Conservation (phyloP, 1,139 yeast genomes). For the Eremothecium cymbalariae region DNA sequence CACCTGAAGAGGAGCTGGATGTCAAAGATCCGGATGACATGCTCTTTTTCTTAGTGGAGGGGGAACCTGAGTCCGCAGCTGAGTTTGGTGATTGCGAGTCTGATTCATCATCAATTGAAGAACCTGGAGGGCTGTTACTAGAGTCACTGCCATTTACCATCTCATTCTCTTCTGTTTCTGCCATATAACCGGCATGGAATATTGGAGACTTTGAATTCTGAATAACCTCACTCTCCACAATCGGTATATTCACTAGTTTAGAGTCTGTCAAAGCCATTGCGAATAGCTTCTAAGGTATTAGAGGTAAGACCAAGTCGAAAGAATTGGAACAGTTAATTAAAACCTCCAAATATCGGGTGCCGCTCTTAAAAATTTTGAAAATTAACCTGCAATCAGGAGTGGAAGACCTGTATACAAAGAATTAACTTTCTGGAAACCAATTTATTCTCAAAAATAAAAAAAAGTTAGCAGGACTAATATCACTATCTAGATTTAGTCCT, state of each 20-base stretch:
- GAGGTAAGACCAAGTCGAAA: conserved; percentile 5
- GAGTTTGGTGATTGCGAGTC: conserved; percentile 11
- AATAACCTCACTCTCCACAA: conserved; percentile 26
- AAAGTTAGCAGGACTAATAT: no score
- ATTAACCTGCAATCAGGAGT: no score
- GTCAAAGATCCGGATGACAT: conserved; percentile 7
- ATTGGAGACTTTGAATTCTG: conserved; percentile 29
- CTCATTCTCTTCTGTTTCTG: conserved; percentile 5
- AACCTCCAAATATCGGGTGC: conserved; percentile 25
- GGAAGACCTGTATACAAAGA: no score
- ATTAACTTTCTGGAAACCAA: no score
- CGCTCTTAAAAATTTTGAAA: no score
- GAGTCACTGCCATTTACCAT: conserved; percentile 7
- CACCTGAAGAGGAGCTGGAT: conserved; percentile 19
- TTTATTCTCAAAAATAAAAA: no score
- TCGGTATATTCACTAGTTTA: conserved; percentile 29
- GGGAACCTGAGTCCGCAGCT: not conserved
- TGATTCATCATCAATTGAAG: conserved; percentile 1
- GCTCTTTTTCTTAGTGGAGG: conserved; percentile 6
- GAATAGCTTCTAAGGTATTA: conserved; percentile 3
- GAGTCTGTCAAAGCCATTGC: conserved; percentile 32
- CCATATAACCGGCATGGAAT: conserved; percentile 26
- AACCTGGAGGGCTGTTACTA: conserved; percentile 5
- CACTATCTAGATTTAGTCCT: no score
- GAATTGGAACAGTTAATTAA: conserved; percentile 24